Evolutionary conservation across 208 protist genomes (phyloP).

Genomic region (Perkinsela sp.): DNA sequence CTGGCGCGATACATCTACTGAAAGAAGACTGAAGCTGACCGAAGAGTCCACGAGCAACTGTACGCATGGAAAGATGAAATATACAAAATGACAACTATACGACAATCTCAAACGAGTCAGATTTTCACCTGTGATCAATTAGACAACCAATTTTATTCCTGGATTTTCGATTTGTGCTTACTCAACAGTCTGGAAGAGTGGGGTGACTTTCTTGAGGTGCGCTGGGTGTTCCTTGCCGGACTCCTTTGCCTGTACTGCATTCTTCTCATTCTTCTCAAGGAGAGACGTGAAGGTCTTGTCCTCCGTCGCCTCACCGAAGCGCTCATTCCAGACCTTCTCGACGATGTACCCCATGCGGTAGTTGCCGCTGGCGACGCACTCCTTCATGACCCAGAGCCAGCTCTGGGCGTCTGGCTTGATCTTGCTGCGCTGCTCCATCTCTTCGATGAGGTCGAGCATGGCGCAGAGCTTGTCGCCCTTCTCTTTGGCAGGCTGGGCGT

Average conservation of each 20-base stretch:
- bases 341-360: constrained; percentile 50
- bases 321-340: constrained; percentile 26
- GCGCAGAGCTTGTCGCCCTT: constrained; percentile 60
- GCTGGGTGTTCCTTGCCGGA: constrained; percentile 47
- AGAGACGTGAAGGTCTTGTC: constrained; percentile 28
- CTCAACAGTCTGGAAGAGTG: neutral
- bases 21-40: too few relatives aligned
- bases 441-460: constrained; percentile 55
- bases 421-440: constrained; percentile 59
- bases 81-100: too few relatives aligned
- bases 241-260: constrained; percentile 36
- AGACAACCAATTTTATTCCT: too few relatives aligned
- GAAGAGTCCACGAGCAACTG: too few relatives aligned
- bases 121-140: too few relatives aligned
- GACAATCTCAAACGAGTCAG: too few relatives aligned
- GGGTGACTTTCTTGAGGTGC: constrained; percentile 8
- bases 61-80: too few relatives aligned
- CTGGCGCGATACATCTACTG: too few relatives aligned
- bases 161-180: neutral
- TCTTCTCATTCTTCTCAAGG: constrained; percentile 35
- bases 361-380: constrained; percentile 41
- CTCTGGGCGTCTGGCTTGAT: constrained; percentile 47
- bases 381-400: constrained; percentile 48
- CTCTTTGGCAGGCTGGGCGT: constrained; percentile 8
- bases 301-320: constrained; percentile 13